These are phyloP conservation scores for Pouteria glomerata DNA, from an alignment of 148 eudicot species.

Conservation along the genomic window DNA sequence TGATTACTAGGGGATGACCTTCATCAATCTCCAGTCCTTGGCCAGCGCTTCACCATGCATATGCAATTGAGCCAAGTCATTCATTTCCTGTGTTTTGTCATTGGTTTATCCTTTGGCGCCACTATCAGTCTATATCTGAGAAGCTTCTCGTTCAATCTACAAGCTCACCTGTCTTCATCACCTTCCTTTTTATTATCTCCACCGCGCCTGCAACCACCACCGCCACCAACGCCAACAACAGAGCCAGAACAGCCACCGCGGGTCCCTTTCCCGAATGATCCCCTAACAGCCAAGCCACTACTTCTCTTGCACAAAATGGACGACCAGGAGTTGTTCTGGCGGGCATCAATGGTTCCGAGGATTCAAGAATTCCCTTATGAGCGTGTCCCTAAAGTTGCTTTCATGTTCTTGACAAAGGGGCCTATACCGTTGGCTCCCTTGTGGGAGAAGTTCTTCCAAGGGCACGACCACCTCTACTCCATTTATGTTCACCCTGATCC, in stretches of 20 bases:
- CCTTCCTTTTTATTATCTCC: neutral
- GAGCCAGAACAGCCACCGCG: no score
- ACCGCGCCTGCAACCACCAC: neutral
- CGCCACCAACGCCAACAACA: neutral
- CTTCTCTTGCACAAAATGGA: constrained; percentile 2
- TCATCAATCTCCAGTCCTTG: neutral
- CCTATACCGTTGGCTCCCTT: neutral
- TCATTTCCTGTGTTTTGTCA: neutral
- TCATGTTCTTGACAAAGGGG: constrained; percentile 9
- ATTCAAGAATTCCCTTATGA: neutral
- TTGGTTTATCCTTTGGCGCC: constrained; percentile 3
- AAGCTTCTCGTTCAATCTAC: constrained; percentile 2
- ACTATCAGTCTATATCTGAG: neutral
- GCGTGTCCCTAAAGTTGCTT: neutral
- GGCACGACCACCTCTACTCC: neutral
- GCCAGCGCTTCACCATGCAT: neutral
- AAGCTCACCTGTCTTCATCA: neutral
- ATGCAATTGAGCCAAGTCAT: neutral
- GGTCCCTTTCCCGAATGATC: no score
- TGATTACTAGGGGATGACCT: neutral
- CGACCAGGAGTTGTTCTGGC: neutral
- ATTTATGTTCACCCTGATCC: neutral
- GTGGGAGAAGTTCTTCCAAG: constrained; percentile 4
- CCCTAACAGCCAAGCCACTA: no score
- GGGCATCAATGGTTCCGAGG: neutral